These are phyloP conservation scores for Lepraria neglecta DNA, from an alignment of 495 filamentous ascomycete species.

Conservation along the genomic window DNA sequence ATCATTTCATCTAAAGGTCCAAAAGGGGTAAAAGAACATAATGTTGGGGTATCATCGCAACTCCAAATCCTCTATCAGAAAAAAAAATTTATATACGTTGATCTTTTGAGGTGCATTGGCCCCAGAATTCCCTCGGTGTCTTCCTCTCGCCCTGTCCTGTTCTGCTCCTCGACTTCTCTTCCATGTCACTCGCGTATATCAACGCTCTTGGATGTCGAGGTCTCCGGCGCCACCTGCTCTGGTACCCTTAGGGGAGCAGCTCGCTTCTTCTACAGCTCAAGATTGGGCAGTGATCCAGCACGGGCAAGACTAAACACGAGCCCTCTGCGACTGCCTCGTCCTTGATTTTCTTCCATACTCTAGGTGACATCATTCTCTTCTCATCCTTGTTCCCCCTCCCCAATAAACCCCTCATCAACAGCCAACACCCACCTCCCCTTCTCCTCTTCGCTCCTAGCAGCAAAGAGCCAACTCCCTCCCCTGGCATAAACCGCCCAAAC, in stretches of 20 bases:
- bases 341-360: not conserved
- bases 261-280: too few relatives aligned
- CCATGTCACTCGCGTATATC: too few relatives aligned
- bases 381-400: not conserved
- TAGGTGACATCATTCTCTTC: not conserved
- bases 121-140: too few relatives aligned
- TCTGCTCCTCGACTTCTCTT: too few relatives aligned
- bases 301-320: not conserved
- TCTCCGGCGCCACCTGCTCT: too few relatives aligned
- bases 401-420: conserved; percentile 27
- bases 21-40: not conserved
- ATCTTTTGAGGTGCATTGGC: too few relatives aligned
- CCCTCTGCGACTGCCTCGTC: not conserved
- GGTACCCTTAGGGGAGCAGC: too few relatives aligned
- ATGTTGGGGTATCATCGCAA: conserved; percentile 9
- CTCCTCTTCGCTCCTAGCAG: conserved; percentile 74
- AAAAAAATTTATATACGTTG: not conserved
- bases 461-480: conserved; percentile 92
- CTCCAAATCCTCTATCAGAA: not conserved
- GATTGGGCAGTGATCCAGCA: too few relatives aligned
- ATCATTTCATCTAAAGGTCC: not conserved
- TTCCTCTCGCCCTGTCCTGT: too few relatives aligned
- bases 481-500: conserved; percentile 92
- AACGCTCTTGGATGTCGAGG: too few relatives aligned
- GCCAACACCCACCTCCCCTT: conserved; percentile 83